A percentile compares a stretch with the other conserved stretches of the same genome.
Evolutionary conservation across 1,139 yeast genomes (phyloP).

Genomic region (Pichia sp.): DNA sequence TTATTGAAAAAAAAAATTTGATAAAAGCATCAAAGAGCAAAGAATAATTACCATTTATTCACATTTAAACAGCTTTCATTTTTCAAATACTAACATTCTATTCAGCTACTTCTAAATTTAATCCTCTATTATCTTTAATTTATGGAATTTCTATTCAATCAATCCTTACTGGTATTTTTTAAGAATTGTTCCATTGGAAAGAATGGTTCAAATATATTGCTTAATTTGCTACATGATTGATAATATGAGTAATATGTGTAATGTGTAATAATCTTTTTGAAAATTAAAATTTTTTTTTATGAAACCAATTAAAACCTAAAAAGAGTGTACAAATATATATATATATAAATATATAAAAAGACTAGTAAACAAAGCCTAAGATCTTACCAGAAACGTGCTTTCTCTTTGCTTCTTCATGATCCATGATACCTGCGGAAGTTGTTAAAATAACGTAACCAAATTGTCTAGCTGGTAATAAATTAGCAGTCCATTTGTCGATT

Average conservation of each 20-base stretch:
- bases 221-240: neutral
- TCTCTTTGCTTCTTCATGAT: slow-evolving; percentile 99
- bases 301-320: neutral
- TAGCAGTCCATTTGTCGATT: slow-evolving; percentile 96
- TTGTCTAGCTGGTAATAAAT: slow-evolving; percentile 97
- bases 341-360: neutral
- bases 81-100: slow-evolving; percentile 9
- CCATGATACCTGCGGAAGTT: slow-evolving; percentile 99
- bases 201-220: neutral
- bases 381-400: slow-evolving; percentile 99
- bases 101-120: slow-evolving; percentile 9
- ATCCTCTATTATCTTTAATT: slow-evolving; percentile 9
- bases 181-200: neutral
- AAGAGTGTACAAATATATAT: neutral
- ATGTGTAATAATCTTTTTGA: neutral
- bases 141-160: slow-evolving; percentile 10
- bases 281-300: neutral
- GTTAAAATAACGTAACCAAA: slow-evolving; percentile 95
- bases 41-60: too few species aligned
- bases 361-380: slow-evolving; percentile 89
- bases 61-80: too few species aligned
- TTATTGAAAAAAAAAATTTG: too few species aligned
- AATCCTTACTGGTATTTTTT: slow-evolving; percentile 8
- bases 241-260: too few species aligned
- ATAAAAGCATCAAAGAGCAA: too few species aligned